Evolutionary conservation across 176 grass and related monocot species (phyloP).

Genomic region (Oryza rufipogon): DNA sequence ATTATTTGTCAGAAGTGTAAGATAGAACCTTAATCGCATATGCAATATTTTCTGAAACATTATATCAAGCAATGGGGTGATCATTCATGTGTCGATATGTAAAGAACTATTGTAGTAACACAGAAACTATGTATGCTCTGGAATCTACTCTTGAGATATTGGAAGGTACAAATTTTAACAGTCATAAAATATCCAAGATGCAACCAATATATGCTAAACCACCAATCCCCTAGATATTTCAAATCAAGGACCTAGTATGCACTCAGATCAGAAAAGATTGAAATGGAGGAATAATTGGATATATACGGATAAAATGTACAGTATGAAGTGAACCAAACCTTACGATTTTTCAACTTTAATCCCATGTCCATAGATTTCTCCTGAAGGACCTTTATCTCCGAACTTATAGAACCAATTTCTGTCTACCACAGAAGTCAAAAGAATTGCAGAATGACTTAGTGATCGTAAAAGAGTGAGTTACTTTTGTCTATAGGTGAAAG

Average conservation of each 20-base stretch:
- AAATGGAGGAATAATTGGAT: not conserved
- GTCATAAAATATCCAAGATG: too few species aligned
- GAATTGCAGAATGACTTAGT: slow-evolving; percentile 48
- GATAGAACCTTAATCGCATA: not conserved
- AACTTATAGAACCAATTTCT: slow-evolving; percentile 99
- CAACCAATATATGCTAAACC: too few species aligned
- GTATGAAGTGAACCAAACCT: slow-evolving; percentile 64
- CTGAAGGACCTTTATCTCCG: slow-evolving; percentile 96
- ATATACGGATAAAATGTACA: slow-evolving; percentile 27
- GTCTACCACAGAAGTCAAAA: slow-evolving; percentile 79
- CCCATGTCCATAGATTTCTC: slow-evolving; percentile 99
- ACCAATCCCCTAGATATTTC: not conserved
- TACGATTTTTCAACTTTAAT: slow-evolving; percentile 95
- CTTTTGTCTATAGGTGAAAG: slow-evolving; percentile 15
- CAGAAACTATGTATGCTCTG: not conserved
- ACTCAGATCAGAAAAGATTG: not conserved
- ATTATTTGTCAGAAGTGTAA: not conserved
- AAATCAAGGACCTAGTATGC: not conserved
- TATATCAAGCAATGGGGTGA: not conserved
- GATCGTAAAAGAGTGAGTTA: not conserved
- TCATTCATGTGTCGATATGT: not conserved
- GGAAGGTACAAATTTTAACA: not conserved
- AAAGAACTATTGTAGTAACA: not conserved
- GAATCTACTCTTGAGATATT: not conserved
- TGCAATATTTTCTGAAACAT: not conserved